A percentile compares a stretch with the other conserved stretches of the same genome.
Evolutionary conservation across 2,329 filamentous ascomycete genomes (phyloP).

Genomic region (Dendrostoma leiphaemia): DNA sequence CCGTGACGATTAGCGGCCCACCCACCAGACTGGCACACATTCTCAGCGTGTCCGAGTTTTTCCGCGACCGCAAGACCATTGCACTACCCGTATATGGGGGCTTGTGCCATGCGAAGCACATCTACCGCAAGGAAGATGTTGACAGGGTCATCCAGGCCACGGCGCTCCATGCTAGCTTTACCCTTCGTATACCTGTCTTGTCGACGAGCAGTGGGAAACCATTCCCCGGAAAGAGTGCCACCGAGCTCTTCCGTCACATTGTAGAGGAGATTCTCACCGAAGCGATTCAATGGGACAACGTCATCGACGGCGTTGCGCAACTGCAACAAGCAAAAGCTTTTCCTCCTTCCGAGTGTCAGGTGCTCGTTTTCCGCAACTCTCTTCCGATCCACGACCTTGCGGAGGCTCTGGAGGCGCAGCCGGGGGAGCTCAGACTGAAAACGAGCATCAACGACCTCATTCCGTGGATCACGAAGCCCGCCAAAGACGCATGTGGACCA

Average conservation of each 20-base stretch:
- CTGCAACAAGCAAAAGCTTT: slow-evolving; percentile 10
- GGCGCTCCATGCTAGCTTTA: neutral
- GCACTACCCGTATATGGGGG: slow-evolving; percentile 26
- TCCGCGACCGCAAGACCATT: slow-evolving; percentile 29
- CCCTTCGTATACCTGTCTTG: slow-evolving; percentile 27
- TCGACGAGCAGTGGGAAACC: slow-evolving; percentile 30
- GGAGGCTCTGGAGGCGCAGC: slow-evolving; percentile 12
- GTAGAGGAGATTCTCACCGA: slow-evolving; percentile 30
- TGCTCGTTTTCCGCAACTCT: slow-evolving; percentile 28
- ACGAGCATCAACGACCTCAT: slow-evolving; percentile 21
- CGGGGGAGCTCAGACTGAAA: neutral
- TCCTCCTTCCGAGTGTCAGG: slow-evolving; percentile 18
- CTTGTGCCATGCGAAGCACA: neutral
- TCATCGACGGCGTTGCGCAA: slow-evolving; percentile 23
- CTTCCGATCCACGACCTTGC: slow-evolving; percentile 27
- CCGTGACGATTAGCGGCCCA: slow-evolving; percentile 38
- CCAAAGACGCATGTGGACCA: slow-evolving; percentile 11
- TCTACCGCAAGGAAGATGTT: slow-evolving; percentile 1
- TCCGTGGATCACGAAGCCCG: slow-evolving; percentile 21
- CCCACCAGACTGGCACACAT: slow-evolving; percentile 29
- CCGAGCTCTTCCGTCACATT: slow-evolving; percentile 25
- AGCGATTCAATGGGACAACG: slow-evolving; percentile 28
- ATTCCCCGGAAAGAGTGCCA: slow-evolving; percentile 24
- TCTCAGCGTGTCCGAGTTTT: slow-evolving; percentile 28
- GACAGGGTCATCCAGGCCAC: neutral